Evolutionary conservation across 2,329 filamentous ascomycete genomes (phyloP).

Genomic region (Blastomyces percursus): DNA sequence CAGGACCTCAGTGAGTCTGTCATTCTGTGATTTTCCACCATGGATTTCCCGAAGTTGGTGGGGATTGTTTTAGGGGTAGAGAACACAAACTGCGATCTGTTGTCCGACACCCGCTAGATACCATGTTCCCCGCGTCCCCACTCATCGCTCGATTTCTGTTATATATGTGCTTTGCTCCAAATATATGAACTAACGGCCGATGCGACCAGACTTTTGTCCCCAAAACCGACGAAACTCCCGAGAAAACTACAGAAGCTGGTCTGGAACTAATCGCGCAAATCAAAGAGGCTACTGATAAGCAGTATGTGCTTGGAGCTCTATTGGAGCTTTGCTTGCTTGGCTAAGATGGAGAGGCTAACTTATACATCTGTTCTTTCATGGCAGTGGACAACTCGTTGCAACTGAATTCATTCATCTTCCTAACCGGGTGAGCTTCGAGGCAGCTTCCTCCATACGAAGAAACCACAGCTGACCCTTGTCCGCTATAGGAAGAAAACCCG

Average conservation of each 20-base stretch:
- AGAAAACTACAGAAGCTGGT: slow-evolving; percentile 12
- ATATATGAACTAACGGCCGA: background rate
- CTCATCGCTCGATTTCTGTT: background rate
- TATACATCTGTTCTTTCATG: background rate
- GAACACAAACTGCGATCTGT: background rate
- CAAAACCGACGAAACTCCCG: slow-evolving; percentile 15
- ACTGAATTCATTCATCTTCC: slow-evolving; percentile 65
- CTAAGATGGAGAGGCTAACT: background rate
- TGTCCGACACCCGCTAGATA: background rate
- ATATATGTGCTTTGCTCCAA: background rate
- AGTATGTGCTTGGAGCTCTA: slow-evolving; percentile 9
- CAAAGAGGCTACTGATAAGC: slow-evolving; percentile 14
- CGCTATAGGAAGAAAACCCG: slow-evolving; percentile 43
- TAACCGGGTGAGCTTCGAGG: slow-evolving; percentile 35
- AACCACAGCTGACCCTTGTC: background rate
- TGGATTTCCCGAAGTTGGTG: background rate
- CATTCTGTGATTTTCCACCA: background rate
- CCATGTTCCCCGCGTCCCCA: background rate
- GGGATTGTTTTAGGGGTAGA: background rate
- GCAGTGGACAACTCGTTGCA: slow-evolving; percentile 61
- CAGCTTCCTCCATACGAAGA: no score
- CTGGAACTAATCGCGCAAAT: slow-evolving; percentile 14
- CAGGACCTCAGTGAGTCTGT: slow-evolving; percentile 13
- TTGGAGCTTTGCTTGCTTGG: background rate
- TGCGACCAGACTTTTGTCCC: slow-evolving; percentile 17